Evolutionary conservation across 139 green algal genomes (phyloP).

Genomic region (Tetraselmis striata): DNA sequence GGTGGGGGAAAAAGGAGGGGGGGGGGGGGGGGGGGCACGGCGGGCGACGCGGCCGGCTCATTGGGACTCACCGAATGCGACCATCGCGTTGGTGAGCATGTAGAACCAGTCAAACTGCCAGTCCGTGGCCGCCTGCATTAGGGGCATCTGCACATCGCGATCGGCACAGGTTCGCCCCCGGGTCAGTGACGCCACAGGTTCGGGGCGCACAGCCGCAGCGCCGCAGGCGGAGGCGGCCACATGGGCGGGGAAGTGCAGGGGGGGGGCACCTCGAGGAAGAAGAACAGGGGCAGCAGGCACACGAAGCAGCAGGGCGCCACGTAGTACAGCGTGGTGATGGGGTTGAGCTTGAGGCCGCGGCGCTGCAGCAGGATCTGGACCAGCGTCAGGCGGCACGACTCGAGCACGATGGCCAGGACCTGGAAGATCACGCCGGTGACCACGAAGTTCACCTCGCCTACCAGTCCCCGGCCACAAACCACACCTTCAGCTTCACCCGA

Average conservation of each 20-base stretch:
- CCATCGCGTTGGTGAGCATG: slow-evolving; percentile 46
- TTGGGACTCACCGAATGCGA: slow-evolving; percentile 30
- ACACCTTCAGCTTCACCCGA: too few species aligned
- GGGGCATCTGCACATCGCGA: neutral
- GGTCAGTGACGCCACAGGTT: too few species aligned
- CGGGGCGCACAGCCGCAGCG: too few species aligned
- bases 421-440: slow-evolving; percentile 52
- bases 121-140: neutral
- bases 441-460: slow-evolving; percentile 34
- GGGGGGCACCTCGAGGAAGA: slow-evolving; percentile 17
- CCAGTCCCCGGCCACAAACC: too few species aligned
- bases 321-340: slow-evolving; percentile 32
- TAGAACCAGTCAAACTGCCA: slow-evolving; percentile 47
- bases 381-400: slow-evolving; percentile 27
- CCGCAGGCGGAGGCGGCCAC: too few species aligned
- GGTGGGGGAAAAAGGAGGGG: too few species aligned
- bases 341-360: slow-evolving; percentile 50
- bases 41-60: too few species aligned
- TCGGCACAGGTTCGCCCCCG: too few species aligned
- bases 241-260: neutral
- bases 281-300: slow-evolving; percentile 52
- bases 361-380: slow-evolving; percentile 49
- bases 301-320: slow-evolving; percentile 47
- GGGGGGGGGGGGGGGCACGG: too few species aligned
- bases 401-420: slow-evolving; percentile 30